Evolutionary conservation across 345 rosid species (phyloP).

Genomic region (Luvunga scandens): DNA sequence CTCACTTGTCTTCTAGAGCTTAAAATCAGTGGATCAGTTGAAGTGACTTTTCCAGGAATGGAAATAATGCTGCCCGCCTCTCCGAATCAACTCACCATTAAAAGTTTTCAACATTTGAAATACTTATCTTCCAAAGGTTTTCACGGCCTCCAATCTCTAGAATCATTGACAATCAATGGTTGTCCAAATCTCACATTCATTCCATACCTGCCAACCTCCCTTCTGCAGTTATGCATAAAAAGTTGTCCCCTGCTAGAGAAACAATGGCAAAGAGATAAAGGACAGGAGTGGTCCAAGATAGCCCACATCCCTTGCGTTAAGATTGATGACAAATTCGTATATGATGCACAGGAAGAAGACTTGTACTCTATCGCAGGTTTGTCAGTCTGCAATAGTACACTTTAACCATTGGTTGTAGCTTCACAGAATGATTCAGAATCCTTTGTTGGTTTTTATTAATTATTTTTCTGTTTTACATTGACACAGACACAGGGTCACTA

Average conservation of each 20-base stretch:
- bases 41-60: constrained; percentile 13
- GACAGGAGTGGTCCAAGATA: constrained; percentile 22
- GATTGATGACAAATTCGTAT: neutral
- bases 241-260: constrained; percentile 9
- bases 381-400: neutral
- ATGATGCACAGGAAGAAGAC: neutral
- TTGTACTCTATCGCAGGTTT: neutral
- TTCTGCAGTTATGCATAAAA: constrained; percentile 8
- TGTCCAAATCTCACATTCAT: constrained; percentile 20
- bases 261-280: constrained; percentile 13
- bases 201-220: constrained; percentile 3
- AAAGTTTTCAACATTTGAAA: constrained; percentile 18
- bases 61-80: constrained; percentile 7
- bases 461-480: neutral
- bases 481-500: neutral
- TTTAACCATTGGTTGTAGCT: neutral
- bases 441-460: neutral
- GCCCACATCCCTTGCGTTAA: constrained; percentile 14
- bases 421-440: neutral
- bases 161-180: constrained; percentile 4
- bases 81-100: neutral
- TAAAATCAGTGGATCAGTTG: constrained; percentile 12
- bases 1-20: constrained; percentile 16
- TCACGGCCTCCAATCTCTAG: constrained; percentile 17
- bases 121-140: constrained; percentile 8